Evolutionary conservation across 2,329 filamentous ascomycete species (phyloP).

Genomic region (Diaporthe velutina): DNA sequence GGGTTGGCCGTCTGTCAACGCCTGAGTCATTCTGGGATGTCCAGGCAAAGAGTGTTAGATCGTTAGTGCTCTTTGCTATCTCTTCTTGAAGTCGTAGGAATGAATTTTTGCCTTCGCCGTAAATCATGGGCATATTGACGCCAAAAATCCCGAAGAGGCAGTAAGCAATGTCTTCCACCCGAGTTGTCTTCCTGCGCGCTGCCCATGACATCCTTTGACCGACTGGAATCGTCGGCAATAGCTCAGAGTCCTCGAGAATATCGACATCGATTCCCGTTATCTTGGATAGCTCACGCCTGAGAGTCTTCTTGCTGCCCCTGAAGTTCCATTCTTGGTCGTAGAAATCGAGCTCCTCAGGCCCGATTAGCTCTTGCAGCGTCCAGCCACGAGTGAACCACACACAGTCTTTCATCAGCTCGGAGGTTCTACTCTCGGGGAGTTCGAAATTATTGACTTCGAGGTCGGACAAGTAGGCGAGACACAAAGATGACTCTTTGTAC

Average conservation of each 20-base stretch:
- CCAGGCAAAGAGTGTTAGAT: conserved; percentile 41
- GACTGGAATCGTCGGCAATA: conserved; percentile 38
- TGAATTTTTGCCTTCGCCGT: conserved; percentile 45
- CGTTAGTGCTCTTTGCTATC: conserved; percentile 42
- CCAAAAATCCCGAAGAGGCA: conserved; percentile 44
- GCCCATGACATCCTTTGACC: conserved; percentile 47
- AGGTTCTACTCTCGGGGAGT: conserved; percentile 16
- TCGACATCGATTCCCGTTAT: conserved; percentile 39
- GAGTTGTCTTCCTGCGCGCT: conserved; percentile 41
- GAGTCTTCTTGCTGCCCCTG: conserved; percentile 32
- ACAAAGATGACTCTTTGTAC: conserved; percentile 38
- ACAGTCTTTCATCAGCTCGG: conserved; percentile 33
- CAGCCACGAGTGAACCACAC: conserved; percentile 40
- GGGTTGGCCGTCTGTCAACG: conserved; percentile 8
- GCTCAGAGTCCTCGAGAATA: conserved; percentile 32
- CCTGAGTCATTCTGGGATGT: conserved; percentile 33
- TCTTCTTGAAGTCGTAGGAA: conserved; percentile 46
- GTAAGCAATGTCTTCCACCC: conserved; percentile 45
- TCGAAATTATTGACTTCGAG: conserved; percentile 27
- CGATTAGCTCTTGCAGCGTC: conserved; percentile 41
- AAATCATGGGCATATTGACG: conserved; percentile 47
- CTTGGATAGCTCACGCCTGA: conserved; percentile 29
- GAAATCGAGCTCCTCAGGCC: conserved; percentile 36
- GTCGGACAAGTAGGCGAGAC: conserved; percentile 39
- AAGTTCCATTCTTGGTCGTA: conserved; percentile 39